Evolutionary conservation across 331 rosid genomes (phyloP), one percentile per base, ranked within the genome.

Genomic region (Quercus tomentella): DNA sequence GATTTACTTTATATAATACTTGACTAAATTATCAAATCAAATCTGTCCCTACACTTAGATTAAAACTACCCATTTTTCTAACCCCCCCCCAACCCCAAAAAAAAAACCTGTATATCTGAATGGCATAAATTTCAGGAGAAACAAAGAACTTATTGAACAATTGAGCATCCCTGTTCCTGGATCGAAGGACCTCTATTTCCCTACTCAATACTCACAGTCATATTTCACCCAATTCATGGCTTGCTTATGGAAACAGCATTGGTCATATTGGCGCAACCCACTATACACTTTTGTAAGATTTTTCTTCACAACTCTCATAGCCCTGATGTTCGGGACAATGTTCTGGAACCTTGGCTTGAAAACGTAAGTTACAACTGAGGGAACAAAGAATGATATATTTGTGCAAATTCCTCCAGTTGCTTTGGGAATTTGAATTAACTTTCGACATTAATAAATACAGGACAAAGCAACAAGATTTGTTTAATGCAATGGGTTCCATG

Each of bases 161-260:
- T 68, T 84, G 49, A 80, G 84, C 79, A 55, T 0, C 35, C 92
- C 92, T 4, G 58, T 67, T 54, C 74, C 85, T 4, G 86, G 81
- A 18, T 85, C 89, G 16, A 77, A 79, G 41, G 89, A 86, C 37
- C 81, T 88, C 72, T 66, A 57, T 70, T 78, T 82, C 76, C 51
- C 89, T 3, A 79, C 90, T 4, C 77, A 79, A 66, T 91, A 61
- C 86, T 85, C 97, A 0, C 89, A 83, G 37, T 33, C 97, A 10
- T 82, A 88, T 56, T 80, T 14, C 72, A 77, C 81, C 18, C 97
- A 92, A 76, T 87, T 82, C 56, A 74, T 82, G 54, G 97, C 97
- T 80, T 94, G 97, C 80, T 83, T 92, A 28, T 94, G 98, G 98
- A 92, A 94, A 77, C 98, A 91, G 20, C 93, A 82, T 76, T 82